Base-by-base conservation (phyloP, 805 yeast genomes). In the Dipodascopsis tothii region DNA sequence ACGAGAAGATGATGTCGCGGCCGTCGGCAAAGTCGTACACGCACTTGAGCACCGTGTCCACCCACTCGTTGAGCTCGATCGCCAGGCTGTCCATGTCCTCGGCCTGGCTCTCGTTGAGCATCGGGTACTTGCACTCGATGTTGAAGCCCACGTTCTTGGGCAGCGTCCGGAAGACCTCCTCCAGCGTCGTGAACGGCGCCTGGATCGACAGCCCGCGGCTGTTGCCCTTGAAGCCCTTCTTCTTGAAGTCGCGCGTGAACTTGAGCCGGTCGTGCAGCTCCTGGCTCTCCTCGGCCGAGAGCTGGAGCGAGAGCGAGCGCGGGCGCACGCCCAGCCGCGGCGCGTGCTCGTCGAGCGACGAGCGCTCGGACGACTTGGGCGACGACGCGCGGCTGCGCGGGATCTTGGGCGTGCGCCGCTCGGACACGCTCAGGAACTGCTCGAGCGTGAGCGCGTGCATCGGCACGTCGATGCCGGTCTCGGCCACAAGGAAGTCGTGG, bases 401-500 rank as follows among this genome's bases (percentile, higher is more conserved):
- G 14, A 36, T 16, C 20, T 37, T 45, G 14, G 51, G 45, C 4
- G 52, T 43, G 16, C 51, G 46, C 16, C 55, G 56, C 33, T 54
- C 58, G 11, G 60, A 58, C 7, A 48, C 71, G 22, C 77, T 75
- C 59, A 84, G 66, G 55, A 90, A 90, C 62, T 90, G 97, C 60
- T 90, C 96, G 20, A 80, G 69, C 0, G 97, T 88, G 58, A 90
- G 68, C 22, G 81, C 78, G 64, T 88, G 95, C 96, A 90, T 88
- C 3, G 97, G 96, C 39, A 88, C 81, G 65, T 90, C 97, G 40
- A 84, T 86, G 16, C 97, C 97, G 4, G 95, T 80, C 59, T 90
- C 97, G 2, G 95, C 94, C 39, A 90, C 96, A 35, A 85, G 62
- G 59, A 90, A 90, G 60, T 90, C 97, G 62, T 90, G 97, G 59